These are phyloP conservation scores for Bonia amplexicaulis DNA, from an alignment of 176 grass and related monocot genomes.

Conservation along the genomic window DNA sequence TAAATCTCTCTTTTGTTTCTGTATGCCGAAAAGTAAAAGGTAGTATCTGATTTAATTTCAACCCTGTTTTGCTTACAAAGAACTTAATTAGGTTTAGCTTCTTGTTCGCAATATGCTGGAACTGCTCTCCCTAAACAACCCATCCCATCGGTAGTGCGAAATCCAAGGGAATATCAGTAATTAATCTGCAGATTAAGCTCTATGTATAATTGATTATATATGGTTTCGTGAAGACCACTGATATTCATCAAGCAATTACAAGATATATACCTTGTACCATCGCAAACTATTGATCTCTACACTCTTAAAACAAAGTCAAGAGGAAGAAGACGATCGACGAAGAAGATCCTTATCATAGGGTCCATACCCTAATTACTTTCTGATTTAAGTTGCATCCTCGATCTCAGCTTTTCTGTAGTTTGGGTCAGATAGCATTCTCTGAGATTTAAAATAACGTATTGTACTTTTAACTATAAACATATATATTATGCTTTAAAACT, in stretches of 20 bases:
- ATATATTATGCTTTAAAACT: background rate
- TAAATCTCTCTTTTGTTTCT: conserved; percentile 38
- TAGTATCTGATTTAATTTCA: background rate
- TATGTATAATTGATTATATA: background rate
- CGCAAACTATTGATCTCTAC: background rate
- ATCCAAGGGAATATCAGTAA: background rate
- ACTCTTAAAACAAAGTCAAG: background rate
- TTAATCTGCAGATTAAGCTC: background rate
- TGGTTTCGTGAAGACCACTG: background rate
- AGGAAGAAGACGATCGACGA: background rate
- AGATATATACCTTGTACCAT: background rate
- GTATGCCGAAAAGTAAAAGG: background rate
- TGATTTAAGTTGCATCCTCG: background rate
- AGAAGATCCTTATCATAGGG: background rate
- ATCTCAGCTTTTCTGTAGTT: background rate
- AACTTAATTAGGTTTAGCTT: background rate
- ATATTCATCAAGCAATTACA: background rate
- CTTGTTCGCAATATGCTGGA: background rate
- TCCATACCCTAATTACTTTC: background rate
- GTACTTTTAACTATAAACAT: background rate
- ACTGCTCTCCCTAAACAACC: background rate
- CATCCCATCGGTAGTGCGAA: background rate
- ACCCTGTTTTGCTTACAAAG: background rate
- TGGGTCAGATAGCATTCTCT: background rate
- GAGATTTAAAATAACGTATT: background rate